These are phyloP conservation scores for Mallotus nudiflorus DNA, from an alignment of 345 rosid species.

Conservation along the genomic window DNA sequence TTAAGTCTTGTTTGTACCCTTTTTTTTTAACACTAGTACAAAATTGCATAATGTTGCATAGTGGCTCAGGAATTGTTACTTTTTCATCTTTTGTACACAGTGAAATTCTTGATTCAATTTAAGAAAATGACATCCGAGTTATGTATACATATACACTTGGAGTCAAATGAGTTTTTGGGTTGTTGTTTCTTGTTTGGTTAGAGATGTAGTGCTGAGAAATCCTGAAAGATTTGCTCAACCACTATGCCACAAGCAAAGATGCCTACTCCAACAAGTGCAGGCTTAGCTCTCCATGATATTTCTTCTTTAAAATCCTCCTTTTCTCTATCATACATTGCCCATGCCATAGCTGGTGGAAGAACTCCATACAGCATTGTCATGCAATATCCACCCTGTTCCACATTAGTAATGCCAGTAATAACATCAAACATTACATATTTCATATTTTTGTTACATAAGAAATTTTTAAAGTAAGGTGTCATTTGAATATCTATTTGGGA, in stretches of 20 bases:
- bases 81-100: too few relatives aligned
- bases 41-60: too few relatives aligned
- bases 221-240: conserved; percentile 46
- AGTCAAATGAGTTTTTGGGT: not conserved
- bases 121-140: too few relatives aligned
- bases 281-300: conserved; percentile 30
- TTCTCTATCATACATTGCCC: conserved; percentile 41
- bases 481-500: too few relatives aligned
- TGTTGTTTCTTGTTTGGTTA: conserved; percentile 7
- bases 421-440: not conserved
- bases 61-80: too few relatives aligned
- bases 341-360: conserved; percentile 75
- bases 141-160: too few relatives aligned
- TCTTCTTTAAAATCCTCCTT: conserved; percentile 14
- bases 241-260: conserved; percentile 50
- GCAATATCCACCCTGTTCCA: conserved; percentile 62
- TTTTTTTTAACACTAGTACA: too few relatives aligned
- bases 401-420: not conserved
- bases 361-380: conserved; percentile 67
- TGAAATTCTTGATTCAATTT: too few relatives aligned
- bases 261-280: conserved; percentile 46
- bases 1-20: too few relatives aligned
- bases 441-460: too few relatives aligned
- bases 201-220: conserved; percentile 29
- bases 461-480: too few relatives aligned